Conservation (phyloP, 1,284 basidiomycete species). For the Quambalaria eucalypti region DNA sequence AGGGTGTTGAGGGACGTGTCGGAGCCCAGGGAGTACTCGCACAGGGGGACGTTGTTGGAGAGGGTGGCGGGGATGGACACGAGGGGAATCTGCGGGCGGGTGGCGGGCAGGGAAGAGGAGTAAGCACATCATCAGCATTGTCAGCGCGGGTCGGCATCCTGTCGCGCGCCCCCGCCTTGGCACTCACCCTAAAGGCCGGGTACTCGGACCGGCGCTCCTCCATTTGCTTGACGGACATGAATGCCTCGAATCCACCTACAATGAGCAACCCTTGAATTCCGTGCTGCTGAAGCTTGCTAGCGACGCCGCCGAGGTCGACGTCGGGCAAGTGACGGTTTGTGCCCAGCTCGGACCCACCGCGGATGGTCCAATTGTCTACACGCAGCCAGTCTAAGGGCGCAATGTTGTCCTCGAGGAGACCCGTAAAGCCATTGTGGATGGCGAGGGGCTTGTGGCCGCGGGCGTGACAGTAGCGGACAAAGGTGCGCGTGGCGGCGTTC, state of each 20-base stretch:
- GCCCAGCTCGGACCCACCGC: conserved; percentile 95
- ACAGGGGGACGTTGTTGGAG: conserved; percentile 94
- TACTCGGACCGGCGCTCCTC: conserved; percentile 73
- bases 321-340: conserved; percentile 85
- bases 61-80: conserved; percentile 63
- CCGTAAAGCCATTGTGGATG: conserved; percentile 90
- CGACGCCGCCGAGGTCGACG: conserved; percentile 68
- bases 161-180: too few species aligned
- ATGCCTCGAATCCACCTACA: conserved; percentile 94
- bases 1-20: conserved; percentile 94
- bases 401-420: conserved; percentile 79
- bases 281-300: conserved; percentile 81
- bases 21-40: conserved; percentile 86
- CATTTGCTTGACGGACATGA: conserved; percentile 67
- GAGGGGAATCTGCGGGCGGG: conserved; percentile 33
- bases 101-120: neutral
- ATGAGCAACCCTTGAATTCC: conserved; percentile 72
- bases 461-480: conserved; percentile 81
- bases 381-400: conserved; percentile 86
- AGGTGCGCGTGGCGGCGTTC: conserved; percentile 92
- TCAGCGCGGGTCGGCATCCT: neutral
- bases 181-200: conserved; percentile 79
- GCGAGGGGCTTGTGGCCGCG: conserved; percentile 84
- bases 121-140: neutral
- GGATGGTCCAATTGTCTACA: conserved; percentile 89